These are phyloP conservation scores for Helichrysum umbraculigerum DNA, from an alignment of 129 eudicot species.

Conservation along the genomic window DNA sequence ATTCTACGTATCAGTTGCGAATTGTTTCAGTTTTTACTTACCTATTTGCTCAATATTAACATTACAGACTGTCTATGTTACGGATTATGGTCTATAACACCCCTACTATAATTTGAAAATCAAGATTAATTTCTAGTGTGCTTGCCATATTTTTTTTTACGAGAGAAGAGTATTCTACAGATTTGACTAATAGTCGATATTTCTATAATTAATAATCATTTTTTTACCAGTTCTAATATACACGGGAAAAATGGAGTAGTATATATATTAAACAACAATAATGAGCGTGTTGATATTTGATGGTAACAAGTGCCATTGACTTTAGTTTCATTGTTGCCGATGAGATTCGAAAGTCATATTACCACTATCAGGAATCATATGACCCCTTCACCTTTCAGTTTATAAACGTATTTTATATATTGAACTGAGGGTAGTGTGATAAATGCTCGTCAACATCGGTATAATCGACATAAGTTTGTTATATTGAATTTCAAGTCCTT, in stretches of 20 bases:
- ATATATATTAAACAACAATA: not conserved
- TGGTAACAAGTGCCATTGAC: slow-evolving; percentile 2
- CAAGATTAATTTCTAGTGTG: not conserved
- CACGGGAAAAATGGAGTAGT: not conserved
- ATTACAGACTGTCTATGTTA: not conserved
- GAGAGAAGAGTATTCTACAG: too few species aligned
- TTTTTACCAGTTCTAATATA: not conserved
- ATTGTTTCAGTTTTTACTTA: not conserved
- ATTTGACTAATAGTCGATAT: not conserved
- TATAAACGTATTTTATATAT: not conserved
- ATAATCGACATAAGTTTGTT: not conserved
- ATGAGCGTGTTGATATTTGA: not conserved
- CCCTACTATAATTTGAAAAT: not conserved
- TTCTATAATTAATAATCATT: not conserved
- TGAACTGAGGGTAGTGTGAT: not conserved
- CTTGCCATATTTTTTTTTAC: slow-evolving; percentile 2
- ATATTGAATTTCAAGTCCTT: not conserved
- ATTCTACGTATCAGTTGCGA: not conserved
- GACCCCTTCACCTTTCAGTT: not conserved
- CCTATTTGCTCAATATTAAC: not conserved
- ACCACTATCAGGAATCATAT: not conserved
- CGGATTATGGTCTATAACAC: not conserved
- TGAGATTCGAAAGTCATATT: not conserved
- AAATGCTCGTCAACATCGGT: not conserved
- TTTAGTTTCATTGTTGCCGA: not conserved